These are phyloP conservation scores for Phialemonium atrogriseum DNA, from an alignment of 2,329 filamentous ascomycete genomes.

Conservation along the genomic window DNA sequence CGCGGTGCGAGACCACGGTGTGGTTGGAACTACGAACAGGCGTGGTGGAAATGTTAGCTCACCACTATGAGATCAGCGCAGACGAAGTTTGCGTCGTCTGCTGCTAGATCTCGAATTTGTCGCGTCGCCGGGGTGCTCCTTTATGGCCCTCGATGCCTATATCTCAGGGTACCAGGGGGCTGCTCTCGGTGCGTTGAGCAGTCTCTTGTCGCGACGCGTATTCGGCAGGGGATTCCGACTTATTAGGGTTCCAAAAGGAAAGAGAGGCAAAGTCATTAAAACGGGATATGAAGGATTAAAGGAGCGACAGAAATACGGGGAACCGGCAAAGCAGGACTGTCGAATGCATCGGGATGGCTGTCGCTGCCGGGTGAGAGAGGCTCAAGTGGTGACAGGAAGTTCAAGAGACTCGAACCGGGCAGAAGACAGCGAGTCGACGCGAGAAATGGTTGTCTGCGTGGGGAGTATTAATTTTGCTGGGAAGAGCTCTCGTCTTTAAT, in stretches of 20 bases:
- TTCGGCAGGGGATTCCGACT: conserved; percentile 1
- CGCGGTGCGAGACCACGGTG: conserved; percentile 4
- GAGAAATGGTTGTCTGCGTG: not conserved
- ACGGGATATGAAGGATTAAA: conserved; percentile 6
- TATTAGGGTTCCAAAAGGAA: conserved; percentile 5
- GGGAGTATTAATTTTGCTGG: not conserved
- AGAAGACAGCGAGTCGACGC: not conserved
- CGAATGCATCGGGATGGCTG: conserved; percentile 4
- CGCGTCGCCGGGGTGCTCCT: conserved; percentile 8
- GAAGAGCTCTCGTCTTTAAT: not conserved
- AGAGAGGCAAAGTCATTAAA: conserved; percentile 3
- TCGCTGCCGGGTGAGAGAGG: not conserved
- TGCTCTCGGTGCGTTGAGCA: not conserved
- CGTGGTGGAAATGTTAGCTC: conserved; percentile 19
- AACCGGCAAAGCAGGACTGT: conserved; percentile 1
- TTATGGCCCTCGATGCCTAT: not conserved
- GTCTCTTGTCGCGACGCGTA: conserved; percentile 3
- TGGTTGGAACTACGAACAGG: conserved; percentile 10
- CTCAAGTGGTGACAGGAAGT: not conserved
- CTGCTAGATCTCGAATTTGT: conserved; percentile 42
- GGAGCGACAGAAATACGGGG: conserved; percentile 7
- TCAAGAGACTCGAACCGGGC: not conserved
- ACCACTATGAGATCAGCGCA: conserved; percentile 54
- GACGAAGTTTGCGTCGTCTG: conserved; percentile 51
- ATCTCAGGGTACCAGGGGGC: too few species aligned